Base-by-base conservation (phyloP, 2,329 filamentous ascomycete genomes). In the Colletotrichum lentis region DNA sequence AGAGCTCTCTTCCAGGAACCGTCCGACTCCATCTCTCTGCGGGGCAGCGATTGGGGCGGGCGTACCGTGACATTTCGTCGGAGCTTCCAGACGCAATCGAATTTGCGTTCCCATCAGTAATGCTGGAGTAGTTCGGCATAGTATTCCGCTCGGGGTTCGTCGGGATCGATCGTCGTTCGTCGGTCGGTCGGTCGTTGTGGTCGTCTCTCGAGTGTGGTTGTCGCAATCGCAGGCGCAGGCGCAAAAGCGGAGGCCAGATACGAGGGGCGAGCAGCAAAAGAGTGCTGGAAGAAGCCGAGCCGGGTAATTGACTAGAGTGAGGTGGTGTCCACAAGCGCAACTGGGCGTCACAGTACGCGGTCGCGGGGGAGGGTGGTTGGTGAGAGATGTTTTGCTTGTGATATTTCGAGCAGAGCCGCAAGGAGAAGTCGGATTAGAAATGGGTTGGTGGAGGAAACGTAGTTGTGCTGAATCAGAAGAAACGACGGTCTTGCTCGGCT, bases 61-160 rank as follows among this genome's bases (percentile, higher is more conserved):
- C 67, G 47, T 62, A 72, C 71, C 71, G 67, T 52, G 52, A 57
- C 67, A 69, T 71, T 35, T 71, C 69, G 58, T 62, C 71, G 59
- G 62, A 60, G 61, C 57, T 70, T 68, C 55, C 65, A 62, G 68
- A 70, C 55, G 63, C 64, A 64, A 68, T 69, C 35, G 71, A 64
- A 56, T 49, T 66, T 61, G 78, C 76, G 74, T 76, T 81, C 75
- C 79, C 83, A 83, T 84, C 78, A 76, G 82, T 76, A 69, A 87
- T 83, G 63, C 82, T 83, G 62, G 81, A 83, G 75, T 88, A 87
- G 72, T 82, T 83, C 76, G 83, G 82, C 86, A 88, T 88, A 69
- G 50, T 69, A 69, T 46, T 56, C 11, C 37, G 50, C 43, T 24
- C 46, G 20, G 12, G 49, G 27, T 60, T 35, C 24, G n/a, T 58